A percentile compares a stretch with the other conserved stretches of the same genome.
Evolutionary conservation across 2,329 filamentous ascomycete species (phyloP).

Genomic region (Teratosphaeria epicoccoides): DNA sequence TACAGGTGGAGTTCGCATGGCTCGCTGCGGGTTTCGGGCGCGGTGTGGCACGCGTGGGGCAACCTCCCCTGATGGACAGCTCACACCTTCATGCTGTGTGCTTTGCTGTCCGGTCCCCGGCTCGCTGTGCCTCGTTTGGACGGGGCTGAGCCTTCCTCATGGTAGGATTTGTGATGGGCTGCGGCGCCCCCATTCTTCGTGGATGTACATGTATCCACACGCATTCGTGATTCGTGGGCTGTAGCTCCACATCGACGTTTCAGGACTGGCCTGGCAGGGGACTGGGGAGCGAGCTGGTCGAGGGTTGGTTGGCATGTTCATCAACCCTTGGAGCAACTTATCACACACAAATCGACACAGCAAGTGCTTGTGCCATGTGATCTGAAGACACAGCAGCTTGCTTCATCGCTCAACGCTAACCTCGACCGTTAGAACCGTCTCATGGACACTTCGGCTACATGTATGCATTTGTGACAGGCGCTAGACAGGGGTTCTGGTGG

Average conservation of each 20-base stretch:
- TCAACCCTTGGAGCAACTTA: not conserved
- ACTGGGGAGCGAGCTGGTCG: not conserved
- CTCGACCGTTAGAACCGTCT: not conserved
- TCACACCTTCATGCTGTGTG: not conserved
- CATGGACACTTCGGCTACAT: not conserved
- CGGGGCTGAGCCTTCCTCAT: not conserved
- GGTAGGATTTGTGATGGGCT: not conserved
- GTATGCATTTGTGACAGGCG: not conserved
- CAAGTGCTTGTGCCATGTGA: not conserved
- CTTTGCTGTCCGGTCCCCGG: not conserved
- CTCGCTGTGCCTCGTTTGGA: not conserved
- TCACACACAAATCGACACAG: not conserved
- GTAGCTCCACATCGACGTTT: not conserved
- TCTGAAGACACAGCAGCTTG: not conserved
- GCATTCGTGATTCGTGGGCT: not conserved
- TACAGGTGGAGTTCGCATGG: conserved; percentile 2
- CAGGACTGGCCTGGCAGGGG: not conserved
- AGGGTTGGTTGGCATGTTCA: not conserved
- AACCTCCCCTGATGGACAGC: not conserved
- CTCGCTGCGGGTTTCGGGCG: conserved; percentile 2
- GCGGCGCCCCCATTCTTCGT: not conserved
- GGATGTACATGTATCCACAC: not conserved
- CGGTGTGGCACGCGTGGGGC: not conserved
- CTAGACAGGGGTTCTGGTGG: conserved; percentile 1
- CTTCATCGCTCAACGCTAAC: not conserved